phyloP scores from a whole-genome alignment of 1,284 basidiomycete species.

The Pyrrhoderma lamaoense region DNA sequence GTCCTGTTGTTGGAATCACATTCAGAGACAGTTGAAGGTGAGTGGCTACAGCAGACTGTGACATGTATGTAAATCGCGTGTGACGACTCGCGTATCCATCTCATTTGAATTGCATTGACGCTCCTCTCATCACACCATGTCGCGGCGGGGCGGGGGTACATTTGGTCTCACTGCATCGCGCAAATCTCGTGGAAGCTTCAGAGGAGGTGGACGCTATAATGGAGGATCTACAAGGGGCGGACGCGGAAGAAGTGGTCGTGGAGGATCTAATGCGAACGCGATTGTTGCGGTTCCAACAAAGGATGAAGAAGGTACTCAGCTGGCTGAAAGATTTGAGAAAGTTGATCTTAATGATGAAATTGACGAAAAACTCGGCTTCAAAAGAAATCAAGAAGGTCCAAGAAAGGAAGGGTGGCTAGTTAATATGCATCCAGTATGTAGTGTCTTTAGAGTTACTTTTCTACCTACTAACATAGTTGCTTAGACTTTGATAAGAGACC shows the following conservation, averaged over 20 bases:
- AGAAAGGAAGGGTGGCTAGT: constrained; percentile 88
- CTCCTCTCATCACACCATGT: constrained; percentile 22
- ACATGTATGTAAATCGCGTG: constrained; percentile 5
- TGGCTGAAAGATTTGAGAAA: constrained; percentile 79
- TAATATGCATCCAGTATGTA: constrained; percentile 93
- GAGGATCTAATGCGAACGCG: constrained; percentile 30
- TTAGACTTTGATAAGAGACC: constrained; percentile 80
- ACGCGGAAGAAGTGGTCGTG: constrained; percentile 50
- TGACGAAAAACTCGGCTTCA: constrained; percentile 91
- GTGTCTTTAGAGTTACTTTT: background rate
- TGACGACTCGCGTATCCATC: background rate
- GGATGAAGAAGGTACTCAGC: constrained; percentile 81
- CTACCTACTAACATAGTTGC: background rate
- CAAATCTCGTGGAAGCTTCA: constrained; percentile 35
- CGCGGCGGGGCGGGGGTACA: constrained; percentile 26
- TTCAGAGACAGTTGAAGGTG: no score
- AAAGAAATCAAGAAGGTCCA: constrained; percentile 66
- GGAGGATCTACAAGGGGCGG: constrained; percentile 32
- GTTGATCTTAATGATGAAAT: constrained; percentile 75
- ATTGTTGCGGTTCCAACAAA: constrained; percentile 51
- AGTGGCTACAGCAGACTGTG: background rate
- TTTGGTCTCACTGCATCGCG: constrained; percentile 28
- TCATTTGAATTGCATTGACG: background rate
- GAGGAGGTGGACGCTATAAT: constrained; percentile 36
- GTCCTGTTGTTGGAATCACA: no score